Evolutionary conservation across 805 yeast species (phyloP).

Genomic region (Barnettozyma vustinii): DNA sequence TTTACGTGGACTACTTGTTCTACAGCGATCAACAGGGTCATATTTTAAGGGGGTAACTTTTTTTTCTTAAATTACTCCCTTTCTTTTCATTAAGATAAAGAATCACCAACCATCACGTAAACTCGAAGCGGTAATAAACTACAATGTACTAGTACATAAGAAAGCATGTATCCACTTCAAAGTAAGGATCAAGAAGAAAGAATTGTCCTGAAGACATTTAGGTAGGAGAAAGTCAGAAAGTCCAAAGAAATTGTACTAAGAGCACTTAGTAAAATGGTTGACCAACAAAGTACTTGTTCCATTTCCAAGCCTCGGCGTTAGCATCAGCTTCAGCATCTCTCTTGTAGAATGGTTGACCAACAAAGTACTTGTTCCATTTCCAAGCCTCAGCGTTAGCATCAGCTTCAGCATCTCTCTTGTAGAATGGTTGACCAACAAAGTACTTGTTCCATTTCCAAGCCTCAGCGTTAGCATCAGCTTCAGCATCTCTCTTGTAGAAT

Average conservation of each 20-base stretch:
- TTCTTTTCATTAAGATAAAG: too few species aligned
- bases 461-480: conserved; percentile 19
- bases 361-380: conserved; percentile 7
- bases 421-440: conserved; percentile 18
- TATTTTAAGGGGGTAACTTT: too few species aligned
- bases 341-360: conserved; percentile 20
- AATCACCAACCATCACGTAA: too few species aligned
- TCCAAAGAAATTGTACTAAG: neutral
- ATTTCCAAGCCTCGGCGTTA: conserved; percentile 17
- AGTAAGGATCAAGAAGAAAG: neutral
- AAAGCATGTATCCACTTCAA: too few species aligned
- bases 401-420: conserved; percentile 17
- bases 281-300: conserved; percentile 16
- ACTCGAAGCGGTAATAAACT: too few species aligned
- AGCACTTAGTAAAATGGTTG: conserved; percentile 12
- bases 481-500: conserved; percentile 17
- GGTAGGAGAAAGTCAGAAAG: too few species aligned
- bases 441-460: conserved; percentile 19
- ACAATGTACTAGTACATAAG: too few species aligned
- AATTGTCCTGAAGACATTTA: neutral
- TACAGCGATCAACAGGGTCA: too few species aligned
- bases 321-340: conserved; percentile 4
- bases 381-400: conserved; percentile 15
- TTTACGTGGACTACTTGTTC: too few species aligned
- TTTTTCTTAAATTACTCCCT: too few species aligned